phyloP scores from a whole-genome alignment of 1,139 yeast genomes.

The Saccharomyces hybrid region DNA sequence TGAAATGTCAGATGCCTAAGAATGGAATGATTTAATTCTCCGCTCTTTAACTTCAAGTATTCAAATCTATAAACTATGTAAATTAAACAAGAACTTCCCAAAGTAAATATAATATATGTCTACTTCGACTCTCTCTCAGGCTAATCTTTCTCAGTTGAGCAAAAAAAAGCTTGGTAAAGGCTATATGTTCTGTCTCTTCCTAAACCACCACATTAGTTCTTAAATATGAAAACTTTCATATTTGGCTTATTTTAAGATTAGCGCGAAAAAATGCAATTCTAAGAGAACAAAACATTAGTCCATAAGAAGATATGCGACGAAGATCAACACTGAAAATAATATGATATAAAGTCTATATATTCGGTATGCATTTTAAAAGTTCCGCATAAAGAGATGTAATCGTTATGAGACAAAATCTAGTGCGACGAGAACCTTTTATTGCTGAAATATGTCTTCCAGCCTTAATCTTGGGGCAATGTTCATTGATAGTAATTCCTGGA shows the following conservation, averaged over 20 bases:
- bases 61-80: neutral
- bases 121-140: too few species aligned
- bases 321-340: neutral
- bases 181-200: too few species aligned
- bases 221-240: too few species aligned
- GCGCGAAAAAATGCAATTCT: too few species aligned
- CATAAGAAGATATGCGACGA: too few species aligned
- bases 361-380: neutral
- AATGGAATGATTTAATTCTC: neutral
- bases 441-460: conserved; percentile 69
- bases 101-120: neutral
- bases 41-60: neutral
- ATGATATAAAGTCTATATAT: too few species aligned
- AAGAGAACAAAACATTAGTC: too few species aligned
- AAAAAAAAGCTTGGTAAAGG: too few species aligned
- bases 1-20: conserved; percentile 20
- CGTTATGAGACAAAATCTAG: neutral
- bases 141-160: too few species aligned
- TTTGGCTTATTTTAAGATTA: too few species aligned
- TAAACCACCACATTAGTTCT: too few species aligned
- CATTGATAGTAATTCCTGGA: conserved; percentile 95
- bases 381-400: neutral
- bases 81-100: neutral
- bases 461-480: conserved; percentile 93
- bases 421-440: conserved; percentile 1